Conservation (phyloP, 2,329 filamentous ascomycete genomes). For the Aspergillus oerlinghausenensis region DNA sequence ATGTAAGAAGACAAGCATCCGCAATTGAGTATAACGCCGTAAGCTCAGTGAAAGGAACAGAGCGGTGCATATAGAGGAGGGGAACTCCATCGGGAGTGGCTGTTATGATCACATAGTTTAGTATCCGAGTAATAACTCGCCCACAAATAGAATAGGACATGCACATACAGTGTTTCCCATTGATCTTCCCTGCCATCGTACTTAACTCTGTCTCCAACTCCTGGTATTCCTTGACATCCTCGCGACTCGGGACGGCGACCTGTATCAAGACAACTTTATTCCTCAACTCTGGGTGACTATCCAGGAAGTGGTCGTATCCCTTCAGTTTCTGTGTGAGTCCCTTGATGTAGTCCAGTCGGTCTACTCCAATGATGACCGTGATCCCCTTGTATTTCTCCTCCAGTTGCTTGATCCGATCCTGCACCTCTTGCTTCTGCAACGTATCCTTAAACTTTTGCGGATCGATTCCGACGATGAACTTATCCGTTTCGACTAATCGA, state of each 20-base stretch:
- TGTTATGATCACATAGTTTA: slow-evolving; percentile 16
- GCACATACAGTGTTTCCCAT: slow-evolving; percentile 70
- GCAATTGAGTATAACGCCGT: slow-evolving; percentile 87
- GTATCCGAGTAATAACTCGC: not conserved
- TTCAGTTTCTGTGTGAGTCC: slow-evolving; percentile 92
- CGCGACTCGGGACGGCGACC: slow-evolving; percentile 75
- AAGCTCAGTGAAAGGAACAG: slow-evolving; percentile 85
- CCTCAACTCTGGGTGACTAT: slow-evolving; percentile 88
- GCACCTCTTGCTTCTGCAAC: slow-evolving; percentile 69
- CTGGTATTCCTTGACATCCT: slow-evolving; percentile 94
- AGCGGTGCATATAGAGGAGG: slow-evolving; percentile 93
- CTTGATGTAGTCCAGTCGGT: slow-evolving; percentile 95
- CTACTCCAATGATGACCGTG: slow-evolving; percentile 88
- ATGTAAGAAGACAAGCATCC: slow-evolving; percentile 83
- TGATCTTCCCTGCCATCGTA: slow-evolving; percentile 88
- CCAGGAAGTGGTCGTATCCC: slow-evolving; percentile 85
- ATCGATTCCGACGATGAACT: slow-evolving; percentile 93
- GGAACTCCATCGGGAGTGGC: slow-evolving; percentile 92
- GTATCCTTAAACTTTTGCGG: slow-evolving; percentile 88
- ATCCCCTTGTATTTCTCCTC: slow-evolving; percentile 81
- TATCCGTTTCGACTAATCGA: slow-evolving; percentile 76
- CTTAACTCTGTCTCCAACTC: slow-evolving; percentile 87
- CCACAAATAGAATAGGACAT: not conserved
- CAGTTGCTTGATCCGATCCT: slow-evolving; percentile 72
- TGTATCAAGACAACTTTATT: slow-evolving; percentile 91